A percentile compares a stretch with the other conserved stretches of the same genome.
phyloP scores from a whole-genome alignment of 2,329 filamentous ascomycete genomes.

The Epichloe festucae region DNA sequence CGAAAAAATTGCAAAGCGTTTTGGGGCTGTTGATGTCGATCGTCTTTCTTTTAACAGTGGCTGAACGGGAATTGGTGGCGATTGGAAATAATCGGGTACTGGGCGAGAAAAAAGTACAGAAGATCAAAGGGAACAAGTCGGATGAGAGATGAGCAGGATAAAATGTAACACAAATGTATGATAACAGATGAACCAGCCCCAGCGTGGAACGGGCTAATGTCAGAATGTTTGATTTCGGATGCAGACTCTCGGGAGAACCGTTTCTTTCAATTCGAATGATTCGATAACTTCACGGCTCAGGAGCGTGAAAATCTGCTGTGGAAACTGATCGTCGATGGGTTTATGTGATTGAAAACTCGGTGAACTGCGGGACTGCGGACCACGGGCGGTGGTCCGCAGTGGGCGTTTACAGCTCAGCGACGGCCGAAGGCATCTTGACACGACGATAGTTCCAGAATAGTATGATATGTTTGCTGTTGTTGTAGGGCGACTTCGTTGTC shows the following conservation, averaged over 20 bases:
- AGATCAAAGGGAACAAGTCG: neutral
- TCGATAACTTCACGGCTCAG: conserved; percentile 13
- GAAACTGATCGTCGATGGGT: conserved; percentile 51
- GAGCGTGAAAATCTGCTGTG: conserved; percentile 39
- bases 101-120: neutral
- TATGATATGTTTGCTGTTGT: conserved; percentile 20
- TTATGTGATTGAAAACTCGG: conserved; percentile 43
- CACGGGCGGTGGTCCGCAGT: conserved; percentile 51
- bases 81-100: no score
- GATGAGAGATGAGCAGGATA: neutral
- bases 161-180: neutral
- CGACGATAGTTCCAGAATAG: conserved; percentile 51
- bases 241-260: conserved; percentile 25
- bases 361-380: conserved; percentile 80
- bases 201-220: conserved; percentile 17
- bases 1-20: neutral
- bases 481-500: conserved; percentile 53
- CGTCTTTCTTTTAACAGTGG: neutral
- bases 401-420: conserved; percentile 87
- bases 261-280: conserved; percentile 3
- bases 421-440: conserved; percentile 58
- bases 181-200: conserved; percentile 13
- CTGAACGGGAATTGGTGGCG: neutral
- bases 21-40: neutral
- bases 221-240: conserved; percentile 22